phyloP scores from a whole-genome alignment of 2,329 filamentous ascomycete species.

The Paraphaeosphaeria minitans region DNA sequence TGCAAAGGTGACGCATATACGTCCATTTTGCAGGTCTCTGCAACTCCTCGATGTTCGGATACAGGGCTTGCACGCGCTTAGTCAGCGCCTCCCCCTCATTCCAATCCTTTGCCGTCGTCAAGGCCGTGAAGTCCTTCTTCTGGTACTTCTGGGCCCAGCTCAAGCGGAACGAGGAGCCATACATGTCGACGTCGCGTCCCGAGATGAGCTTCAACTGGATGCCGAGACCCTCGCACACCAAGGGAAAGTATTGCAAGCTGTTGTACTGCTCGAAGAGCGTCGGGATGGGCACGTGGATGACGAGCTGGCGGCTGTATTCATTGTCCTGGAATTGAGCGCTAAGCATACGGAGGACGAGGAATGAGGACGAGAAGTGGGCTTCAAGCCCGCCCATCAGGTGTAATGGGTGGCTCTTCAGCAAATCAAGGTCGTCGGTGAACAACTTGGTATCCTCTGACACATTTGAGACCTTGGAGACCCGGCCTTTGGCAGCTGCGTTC shows the following conservation, averaged over 20 bases:
- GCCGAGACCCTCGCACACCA: conserved; percentile 20
- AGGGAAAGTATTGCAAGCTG: conserved; percentile 20
- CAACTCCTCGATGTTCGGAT: conserved; percentile 7
- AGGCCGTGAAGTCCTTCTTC: conserved; percentile 17
- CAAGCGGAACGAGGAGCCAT: neutral
- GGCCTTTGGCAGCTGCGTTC: neutral
- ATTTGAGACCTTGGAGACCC: neutral
- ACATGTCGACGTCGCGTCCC: conserved; percentile 4
- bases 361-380: conserved; percentile 5
- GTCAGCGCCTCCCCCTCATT: neutral
- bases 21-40: neutral
- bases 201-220: conserved; percentile 22
- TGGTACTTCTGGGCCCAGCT: conserved; percentile 27
- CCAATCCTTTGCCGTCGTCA: neutral
- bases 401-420: conserved; percentile 14
- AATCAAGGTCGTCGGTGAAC: neutral
- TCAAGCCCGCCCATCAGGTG: conserved; percentile 16
- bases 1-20: neutral
- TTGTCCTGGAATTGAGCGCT: conserved; percentile 5
- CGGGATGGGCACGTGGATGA: conserved; percentile 19
- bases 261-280: conserved; percentile 16
- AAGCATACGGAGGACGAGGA: conserved; percentile 23
- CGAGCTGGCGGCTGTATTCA: conserved; percentile 16
- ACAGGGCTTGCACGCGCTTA: conserved; percentile 1
- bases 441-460: neutral